These are phyloP conservation scores for Agaricus blazei DNA, from an alignment of 768 basidiomycete genomes.

Conservation along the genomic window DNA sequence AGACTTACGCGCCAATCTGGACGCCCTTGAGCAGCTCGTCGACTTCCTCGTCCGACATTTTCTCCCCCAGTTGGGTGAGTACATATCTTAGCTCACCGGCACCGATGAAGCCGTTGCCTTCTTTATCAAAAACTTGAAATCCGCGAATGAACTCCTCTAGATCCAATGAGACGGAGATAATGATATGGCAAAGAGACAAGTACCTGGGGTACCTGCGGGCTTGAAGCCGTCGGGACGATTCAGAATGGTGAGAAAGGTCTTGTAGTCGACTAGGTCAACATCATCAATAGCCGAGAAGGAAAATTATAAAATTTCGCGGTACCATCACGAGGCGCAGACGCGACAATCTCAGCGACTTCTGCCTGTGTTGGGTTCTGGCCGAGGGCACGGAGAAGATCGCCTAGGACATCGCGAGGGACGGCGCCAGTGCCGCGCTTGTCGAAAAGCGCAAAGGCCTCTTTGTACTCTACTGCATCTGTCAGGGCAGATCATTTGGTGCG, in stretches of 20 bases:
- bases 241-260: conserved; percentile 84
- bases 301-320: conserved; percentile 11
- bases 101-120: conserved; percentile 88
- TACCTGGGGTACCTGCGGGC: conserved; percentile 92
- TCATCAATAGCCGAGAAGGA: not conserved
- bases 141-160: conserved; percentile 96
- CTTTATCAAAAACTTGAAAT: conserved; percentile 98
- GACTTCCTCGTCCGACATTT: conserved; percentile 97
- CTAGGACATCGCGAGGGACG: conserved; percentile 83
- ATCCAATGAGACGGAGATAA: not conserved
- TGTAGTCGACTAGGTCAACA: conserved; percentile 74
- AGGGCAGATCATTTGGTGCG: not conserved
- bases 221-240: conserved; percentile 97
- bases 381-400: conserved; percentile 88
- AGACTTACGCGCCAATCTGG: conserved; percentile 77
- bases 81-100: conserved; percentile 91
- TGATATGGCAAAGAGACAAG: conserved; percentile 16
- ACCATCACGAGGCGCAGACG: conserved; percentile 75
- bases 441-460: conserved; percentile 96
- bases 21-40: conserved; percentile 97
- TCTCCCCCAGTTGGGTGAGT: conserved; percentile 94
- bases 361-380: conserved; percentile 99
- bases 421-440: conserved; percentile 94
- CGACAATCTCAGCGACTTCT: conserved; percentile 85
- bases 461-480: conserved; percentile 64